phyloP scores from a whole-genome alignment of 2,329 filamentous ascomycete genomes.

The Zymoseptoria crescenta region DNA sequence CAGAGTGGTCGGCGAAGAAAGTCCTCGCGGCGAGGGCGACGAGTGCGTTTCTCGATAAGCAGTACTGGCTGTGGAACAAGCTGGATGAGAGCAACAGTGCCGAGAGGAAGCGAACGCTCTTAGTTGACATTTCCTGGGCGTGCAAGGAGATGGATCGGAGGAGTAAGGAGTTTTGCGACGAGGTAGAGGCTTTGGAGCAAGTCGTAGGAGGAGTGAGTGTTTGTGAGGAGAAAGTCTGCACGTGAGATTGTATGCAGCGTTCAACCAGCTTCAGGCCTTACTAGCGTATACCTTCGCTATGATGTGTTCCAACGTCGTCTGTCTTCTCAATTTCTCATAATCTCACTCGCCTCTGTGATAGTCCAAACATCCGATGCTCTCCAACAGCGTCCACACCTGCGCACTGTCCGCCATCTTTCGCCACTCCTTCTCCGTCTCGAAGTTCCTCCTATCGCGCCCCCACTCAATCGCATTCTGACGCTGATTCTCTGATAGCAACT shows the following conservation, averaged over 20 bases:
- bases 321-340: neutral
- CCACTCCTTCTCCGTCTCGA: slow-evolving; percentile 28
- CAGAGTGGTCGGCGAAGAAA: neutral
- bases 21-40: neutral
- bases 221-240: neutral
- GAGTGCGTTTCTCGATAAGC: neutral
- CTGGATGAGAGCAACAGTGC: neutral
- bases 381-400: slow-evolving; percentile 34
- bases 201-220: neutral
- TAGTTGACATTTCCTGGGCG: neutral
- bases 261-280: neutral
- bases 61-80: neutral
- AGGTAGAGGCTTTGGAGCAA: neutral
- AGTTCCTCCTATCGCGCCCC: slow-evolving; percentile 27
- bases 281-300: neutral
- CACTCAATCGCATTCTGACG: slow-evolving; percentile 26
- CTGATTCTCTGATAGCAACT: slow-evolving; percentile 29
- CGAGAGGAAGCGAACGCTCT: neutral
- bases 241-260: neutral
- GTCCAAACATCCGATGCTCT: slow-evolving; percentile 31
- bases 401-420: slow-evolving; percentile 29
- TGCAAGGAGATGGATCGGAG: neutral
- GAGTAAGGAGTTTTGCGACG: neutral
- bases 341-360: slow-evolving; percentile 23
- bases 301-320: neutral